Conservation (phyloP, 768 basidiomycete species). For the Agrocybe chaxingu region DNA sequence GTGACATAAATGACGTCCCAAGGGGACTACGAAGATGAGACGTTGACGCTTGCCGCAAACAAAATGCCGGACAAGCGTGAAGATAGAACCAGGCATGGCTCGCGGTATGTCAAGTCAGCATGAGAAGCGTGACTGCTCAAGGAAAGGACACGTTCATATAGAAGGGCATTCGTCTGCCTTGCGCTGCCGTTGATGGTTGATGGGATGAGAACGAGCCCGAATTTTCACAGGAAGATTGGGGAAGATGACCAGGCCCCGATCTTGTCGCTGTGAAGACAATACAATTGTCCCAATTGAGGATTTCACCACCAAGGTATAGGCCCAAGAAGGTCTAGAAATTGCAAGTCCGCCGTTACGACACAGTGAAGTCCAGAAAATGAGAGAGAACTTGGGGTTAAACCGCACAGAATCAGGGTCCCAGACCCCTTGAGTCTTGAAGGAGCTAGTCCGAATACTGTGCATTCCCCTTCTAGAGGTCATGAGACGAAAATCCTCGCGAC, state of each 20-base stretch:
- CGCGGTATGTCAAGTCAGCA: conserved; percentile 32
- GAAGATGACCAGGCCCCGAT: conserved; percentile 21
- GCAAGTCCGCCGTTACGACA: too few species aligned
- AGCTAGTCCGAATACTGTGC: too few species aligned
- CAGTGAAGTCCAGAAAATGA: too few species aligned
- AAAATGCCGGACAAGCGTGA: conserved; percentile 7
- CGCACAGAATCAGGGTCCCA: too few species aligned
- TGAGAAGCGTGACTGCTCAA: conserved; percentile 23
- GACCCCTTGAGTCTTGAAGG: too few species aligned
- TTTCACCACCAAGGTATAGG: too few species aligned
- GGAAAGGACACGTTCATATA: conserved; percentile 25
- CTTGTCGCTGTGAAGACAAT: conserved; percentile 14
- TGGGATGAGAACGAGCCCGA: conserved; percentile 9
- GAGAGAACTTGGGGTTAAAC: too few species aligned
- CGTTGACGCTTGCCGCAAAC: conserved; percentile 18
- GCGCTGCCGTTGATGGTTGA: conserved; percentile 26
- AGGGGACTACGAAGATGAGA: conserved; percentile 7
- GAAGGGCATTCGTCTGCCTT: conserved; percentile 18
- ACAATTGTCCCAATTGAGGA: too few species aligned
- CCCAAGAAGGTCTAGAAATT: too few species aligned
- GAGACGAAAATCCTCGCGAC: too few species aligned
- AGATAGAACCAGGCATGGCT: conserved; percentile 24
- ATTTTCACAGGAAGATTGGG: conserved; percentile 12
- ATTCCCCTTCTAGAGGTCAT: too few species aligned
- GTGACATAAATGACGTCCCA: conserved; percentile 7